These are phyloP conservation scores for Entrophospora sp. DNA, from an alignment of 192 early-diverging fungal genomes.

Conservation along the genomic window DNA sequence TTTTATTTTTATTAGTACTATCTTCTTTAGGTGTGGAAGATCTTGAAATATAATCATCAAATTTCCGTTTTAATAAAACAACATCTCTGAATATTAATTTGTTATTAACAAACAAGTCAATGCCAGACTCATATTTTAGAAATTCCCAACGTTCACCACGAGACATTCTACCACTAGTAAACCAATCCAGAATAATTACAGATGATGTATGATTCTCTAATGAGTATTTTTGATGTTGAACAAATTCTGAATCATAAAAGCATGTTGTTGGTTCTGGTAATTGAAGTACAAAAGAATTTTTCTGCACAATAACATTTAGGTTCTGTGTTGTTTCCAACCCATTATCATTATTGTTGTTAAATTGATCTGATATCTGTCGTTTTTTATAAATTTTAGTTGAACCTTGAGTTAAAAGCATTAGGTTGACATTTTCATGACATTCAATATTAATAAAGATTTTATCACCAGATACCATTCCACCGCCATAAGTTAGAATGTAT, in stretches of 20 bases:
- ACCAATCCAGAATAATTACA: conserved; percentile 74
- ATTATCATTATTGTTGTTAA: not conserved
- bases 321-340: conserved; percentile 27
- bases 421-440: conserved; percentile 32
- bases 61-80: conserved; percentile 41
- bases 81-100: conserved; percentile 35
- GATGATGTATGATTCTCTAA: conserved; percentile 31
- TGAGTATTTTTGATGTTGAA: conserved; percentile 48
- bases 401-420: conserved; percentile 67
- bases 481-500: conserved; percentile 70
- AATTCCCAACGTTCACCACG: conserved; percentile 71
- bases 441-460: conserved; percentile 39
- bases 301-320: conserved; percentile 32
- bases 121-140: conserved; percentile 23
- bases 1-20: conserved; percentile 31
- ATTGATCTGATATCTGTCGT: conserved; percentile 21
- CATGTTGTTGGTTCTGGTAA: conserved; percentile 75
- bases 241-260: conserved; percentile 53
- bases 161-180: conserved; percentile 62
- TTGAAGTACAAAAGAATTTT: conserved; percentile 38
- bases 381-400: conserved; percentile 71
- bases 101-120: conserved; percentile 24
- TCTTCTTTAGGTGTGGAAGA: too few species aligned
- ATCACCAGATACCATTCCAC: conserved; percentile 60
- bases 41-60: too few species aligned